These are phyloP conservation scores for Penicillium lividum DNA, from an alignment of 495 filamentous ascomycete species.

Conservation along the genomic window DNA sequence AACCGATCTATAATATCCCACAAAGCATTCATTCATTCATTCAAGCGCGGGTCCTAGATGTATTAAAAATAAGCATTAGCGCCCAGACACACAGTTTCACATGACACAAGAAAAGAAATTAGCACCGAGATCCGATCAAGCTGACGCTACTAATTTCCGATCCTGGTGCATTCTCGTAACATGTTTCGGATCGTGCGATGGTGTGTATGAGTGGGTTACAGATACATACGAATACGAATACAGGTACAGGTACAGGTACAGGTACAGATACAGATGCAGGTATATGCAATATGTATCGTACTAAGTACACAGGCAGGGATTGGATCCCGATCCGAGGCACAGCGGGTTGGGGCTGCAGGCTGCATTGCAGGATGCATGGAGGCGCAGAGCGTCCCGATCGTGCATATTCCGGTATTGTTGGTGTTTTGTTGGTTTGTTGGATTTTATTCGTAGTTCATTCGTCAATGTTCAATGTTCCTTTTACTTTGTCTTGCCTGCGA, in stretches of 20 bases:
- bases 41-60: not conserved
- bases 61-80: not conserved
- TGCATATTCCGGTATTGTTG: constrained; percentile 5
- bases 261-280: too few species aligned
- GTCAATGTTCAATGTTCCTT: too few species aligned
- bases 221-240: too few species aligned
- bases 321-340: not conserved
- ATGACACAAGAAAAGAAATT: not conserved
- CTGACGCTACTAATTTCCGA: not conserved
- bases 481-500: too few species aligned
- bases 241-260: too few species aligned
- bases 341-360: not conserved
- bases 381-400: constrained; percentile 4
- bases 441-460: not conserved
- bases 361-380: not conserved
- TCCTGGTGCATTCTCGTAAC: not conserved
- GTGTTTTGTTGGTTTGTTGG: not conserved
- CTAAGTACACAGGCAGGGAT: too few species aligned
- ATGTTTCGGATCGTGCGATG: too few species aligned
- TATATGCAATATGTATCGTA: too few species aligned
- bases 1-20: not conserved
- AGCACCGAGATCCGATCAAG: not conserved
- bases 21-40: not conserved
- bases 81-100: not conserved
- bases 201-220: too few species aligned